Evolutionary conservation across 805 yeast genomes (phyloP).

Genomic region (Ogataea neopini): DNA sequence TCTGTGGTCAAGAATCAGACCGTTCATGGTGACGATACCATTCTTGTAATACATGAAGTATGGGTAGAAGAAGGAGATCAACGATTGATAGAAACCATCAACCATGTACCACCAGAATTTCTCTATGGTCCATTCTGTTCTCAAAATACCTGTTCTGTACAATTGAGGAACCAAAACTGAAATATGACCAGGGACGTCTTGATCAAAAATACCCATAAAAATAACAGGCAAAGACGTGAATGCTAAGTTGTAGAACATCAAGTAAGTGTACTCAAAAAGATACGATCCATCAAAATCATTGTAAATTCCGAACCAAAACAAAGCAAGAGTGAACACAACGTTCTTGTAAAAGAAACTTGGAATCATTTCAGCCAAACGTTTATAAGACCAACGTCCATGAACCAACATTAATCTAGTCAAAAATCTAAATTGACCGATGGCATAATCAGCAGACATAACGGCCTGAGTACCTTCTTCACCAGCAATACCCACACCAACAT

Average conservation of each 20-base stretch:
- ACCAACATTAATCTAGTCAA: conserved; percentile 64
- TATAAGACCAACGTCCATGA: conserved; percentile 88
- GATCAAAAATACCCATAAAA: conserved; percentile 76
- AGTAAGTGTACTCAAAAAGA: conserved; percentile 72
- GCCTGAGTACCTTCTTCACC: conserved; percentile 93
- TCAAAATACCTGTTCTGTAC: conserved; percentile 69
- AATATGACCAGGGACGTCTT: conserved; percentile 71
- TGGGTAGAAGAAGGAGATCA: conserved; percentile 73
- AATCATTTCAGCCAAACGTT: conserved; percentile 79
- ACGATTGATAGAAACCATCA: conserved; percentile 77
- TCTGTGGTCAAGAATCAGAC: conserved; percentile 65
- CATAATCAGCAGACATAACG: conserved; percentile 86
- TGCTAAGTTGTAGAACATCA: conserved; percentile 81
- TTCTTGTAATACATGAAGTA: conserved; percentile 50
- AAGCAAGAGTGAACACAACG: conserved; percentile 69
- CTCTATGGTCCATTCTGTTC: conserved; percentile 67
- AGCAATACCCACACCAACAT: conserved; percentile 86
- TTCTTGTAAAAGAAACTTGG: conserved; percentile 81
- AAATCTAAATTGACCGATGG: conserved; percentile 79
- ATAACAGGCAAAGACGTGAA: conserved; percentile 82
- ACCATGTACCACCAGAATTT: conserved; percentile 75
- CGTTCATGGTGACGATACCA: conserved; percentile 44
- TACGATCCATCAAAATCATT: conserved; percentile 79
- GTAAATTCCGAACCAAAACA: conserved; percentile 80
- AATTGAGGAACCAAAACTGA: conserved; percentile 74